phyloP scores from a whole-genome alignment of 306 rosid species.

The Castanopsis chinensis region DNA sequence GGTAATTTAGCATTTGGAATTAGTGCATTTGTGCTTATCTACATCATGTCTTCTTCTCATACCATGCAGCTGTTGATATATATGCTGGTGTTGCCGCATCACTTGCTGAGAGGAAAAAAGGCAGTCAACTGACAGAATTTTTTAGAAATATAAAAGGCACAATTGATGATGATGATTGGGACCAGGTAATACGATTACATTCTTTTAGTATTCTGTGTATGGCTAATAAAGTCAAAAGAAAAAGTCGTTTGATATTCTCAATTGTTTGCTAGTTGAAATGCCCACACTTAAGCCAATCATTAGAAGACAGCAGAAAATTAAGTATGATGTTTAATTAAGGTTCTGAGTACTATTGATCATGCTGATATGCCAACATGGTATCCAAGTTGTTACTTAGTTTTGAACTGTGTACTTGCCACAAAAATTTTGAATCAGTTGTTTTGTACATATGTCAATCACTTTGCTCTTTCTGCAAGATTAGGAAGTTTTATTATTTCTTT shows the following conservation, averaged over 20 bases:
- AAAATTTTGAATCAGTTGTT: background rate
- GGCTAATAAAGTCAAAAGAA: background rate
- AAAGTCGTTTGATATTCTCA: background rate
- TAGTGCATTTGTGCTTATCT: background rate
- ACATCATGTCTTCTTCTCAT: slow-evolving; percentile 21
- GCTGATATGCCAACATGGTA: background rate
- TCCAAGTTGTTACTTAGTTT: background rate
- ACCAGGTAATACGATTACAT: slow-evolving; percentile 60
- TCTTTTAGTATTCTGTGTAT: slow-evolving; percentile 4
- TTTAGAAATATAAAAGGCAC: slow-evolving; percentile 91
- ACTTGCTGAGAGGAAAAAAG: slow-evolving; percentile 92
- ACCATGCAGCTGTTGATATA: slow-evolving; percentile 82
- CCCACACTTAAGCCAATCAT: background rate
- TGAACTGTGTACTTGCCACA: background rate
- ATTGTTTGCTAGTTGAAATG: background rate
- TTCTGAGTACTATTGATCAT: background rate
- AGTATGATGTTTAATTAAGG: background rate
- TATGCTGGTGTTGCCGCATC: slow-evolving; percentile 97
- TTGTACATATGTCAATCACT: background rate
- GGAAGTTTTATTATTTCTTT: background rate
- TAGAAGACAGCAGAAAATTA: background rate
- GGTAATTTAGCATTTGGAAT: slow-evolving; percentile 8
- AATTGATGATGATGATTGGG: slow-evolving; percentile 95
- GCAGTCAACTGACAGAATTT: slow-evolving; percentile 89
- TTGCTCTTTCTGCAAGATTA: background rate